Percentiles rank a stretch among this genome's conserved stretches.
These are phyloP conservation scores for Coniochaeta prunicola DNA, from an alignment of 2,329 filamentous ascomycete genomes.

Conservation along the genomic window DNA sequence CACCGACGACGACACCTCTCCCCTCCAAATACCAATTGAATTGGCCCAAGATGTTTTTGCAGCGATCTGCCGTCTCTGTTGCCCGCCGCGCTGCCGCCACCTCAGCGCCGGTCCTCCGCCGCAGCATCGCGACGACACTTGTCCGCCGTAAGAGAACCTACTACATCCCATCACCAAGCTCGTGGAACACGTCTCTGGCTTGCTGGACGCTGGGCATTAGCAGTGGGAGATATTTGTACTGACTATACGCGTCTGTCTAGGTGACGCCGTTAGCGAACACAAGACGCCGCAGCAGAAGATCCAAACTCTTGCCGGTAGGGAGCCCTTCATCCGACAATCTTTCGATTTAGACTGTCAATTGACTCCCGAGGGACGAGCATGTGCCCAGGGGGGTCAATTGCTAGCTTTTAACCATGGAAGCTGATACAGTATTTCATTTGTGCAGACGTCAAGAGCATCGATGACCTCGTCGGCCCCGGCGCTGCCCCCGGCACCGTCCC, in stretches of 20 bases:
- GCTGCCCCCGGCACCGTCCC: slow-evolving; percentile 76
- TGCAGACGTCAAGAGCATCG: slow-evolving; percentile 74
- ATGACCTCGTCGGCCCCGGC: slow-evolving; percentile 83
- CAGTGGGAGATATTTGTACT: slow-evolving; percentile 3
- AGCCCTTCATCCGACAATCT: slow-evolving; percentile 8
- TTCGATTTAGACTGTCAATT: neutral
- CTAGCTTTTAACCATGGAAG: neutral
- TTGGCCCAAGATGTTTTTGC: slow-evolving; percentile 46
- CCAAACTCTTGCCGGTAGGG: slow-evolving; percentile 38
- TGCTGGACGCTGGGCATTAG: neutral
- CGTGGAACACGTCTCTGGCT: neutral
- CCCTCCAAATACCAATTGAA: neutral
- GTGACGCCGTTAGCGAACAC: slow-evolving; percentile 21
- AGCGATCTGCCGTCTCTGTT: slow-evolving; percentile 54
- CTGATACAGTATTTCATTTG: slow-evolving; percentile 10
- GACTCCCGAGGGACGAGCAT: neutral
- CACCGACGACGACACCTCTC: neutral
- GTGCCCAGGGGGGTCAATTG: neutral
- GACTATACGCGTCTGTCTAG: slow-evolving; percentile 12
- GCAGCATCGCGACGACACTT: slow-evolving; percentile 53
- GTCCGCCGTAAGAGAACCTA: slow-evolving; percentile 49
- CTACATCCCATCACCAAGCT: neutral
- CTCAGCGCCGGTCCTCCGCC: slow-evolving; percentile 46
- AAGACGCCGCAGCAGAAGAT: slow-evolving; percentile 22
- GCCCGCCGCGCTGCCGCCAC: slow-evolving; percentile 51